Evolutionary conservation across 495 filamentous ascomycete genomes (phyloP), one percentile per base, ranked within the genome.

Genomic region (Gamarada debralockiae): DNA sequence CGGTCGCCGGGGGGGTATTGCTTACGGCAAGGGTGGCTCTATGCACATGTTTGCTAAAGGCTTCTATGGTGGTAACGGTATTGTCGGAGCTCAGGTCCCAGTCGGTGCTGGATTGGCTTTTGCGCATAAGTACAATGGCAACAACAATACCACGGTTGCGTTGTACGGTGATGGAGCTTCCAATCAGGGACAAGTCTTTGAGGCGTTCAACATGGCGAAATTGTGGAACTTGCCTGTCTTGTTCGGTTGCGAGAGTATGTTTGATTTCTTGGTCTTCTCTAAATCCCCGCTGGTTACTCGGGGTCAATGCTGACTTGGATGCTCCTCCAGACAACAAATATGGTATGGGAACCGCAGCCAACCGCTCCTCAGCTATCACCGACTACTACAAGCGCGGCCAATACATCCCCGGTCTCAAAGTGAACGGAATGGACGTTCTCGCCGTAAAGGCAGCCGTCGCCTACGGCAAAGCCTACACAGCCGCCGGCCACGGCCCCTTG

Each of bases 371-470:
- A 57, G 93, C 93, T 58, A 73, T 96, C 60, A 97, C 93, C 66
- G 95, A 98, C 70, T 98, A 98, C 86, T 98, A 98, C 85, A 97
- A 97, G 83, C 95, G 93, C 73, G 93, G 93, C 57, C 93, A 98
- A 77, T 98, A 97, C 79, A 98, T 98, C 64, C 93, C 93, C 54
- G 93, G 93, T 75, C 83, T 98, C 53, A 98, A 97, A 79, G 90
- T 98, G 69, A 98, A 98, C 76, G 93, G 89, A 70, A 98, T 98
- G 93, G 93, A 98, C 70, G 89, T 97, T 61, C 89, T 98, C 48
- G 93, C 93, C 58, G 93, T 96, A 69, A 96, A 95, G 82, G 89
- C 91, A 46, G 93, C 95, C 51, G 89, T 95, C 56, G 71, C 90
- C 71, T 91, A 95, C 80, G 89, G 85, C 65, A 96, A 91, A 76